Percentiles rank a stretch among this genome's conserved stretches.
These are phyloP conservation scores for Cladorrhinum sp. DNA, from an alignment of 2,329 filamentous ascomycete species.

Conservation along the genomic window DNA sequence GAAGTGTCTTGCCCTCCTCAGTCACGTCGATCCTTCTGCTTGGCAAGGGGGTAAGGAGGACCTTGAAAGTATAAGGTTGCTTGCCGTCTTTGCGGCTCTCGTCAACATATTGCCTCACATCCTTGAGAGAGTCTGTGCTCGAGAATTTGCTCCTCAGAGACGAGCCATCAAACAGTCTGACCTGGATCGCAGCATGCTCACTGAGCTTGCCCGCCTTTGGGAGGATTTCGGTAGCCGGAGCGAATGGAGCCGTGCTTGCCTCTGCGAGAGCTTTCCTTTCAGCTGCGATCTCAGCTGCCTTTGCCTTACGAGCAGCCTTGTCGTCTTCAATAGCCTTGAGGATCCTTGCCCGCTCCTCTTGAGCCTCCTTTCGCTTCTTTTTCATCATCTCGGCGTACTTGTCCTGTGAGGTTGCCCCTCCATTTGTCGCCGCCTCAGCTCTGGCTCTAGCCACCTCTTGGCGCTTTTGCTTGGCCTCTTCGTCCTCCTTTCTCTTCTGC, in stretches of 20 bases:
- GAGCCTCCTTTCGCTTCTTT: conserved; percentile 62
- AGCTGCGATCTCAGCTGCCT: conserved; percentile 45
- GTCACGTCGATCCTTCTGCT: conserved; percentile 69
- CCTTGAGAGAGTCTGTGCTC: conserved; percentile 57
- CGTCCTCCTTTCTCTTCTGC: conserved; percentile 45
- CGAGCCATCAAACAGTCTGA: conserved; percentile 80
- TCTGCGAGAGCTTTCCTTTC: conserved; percentile 28
- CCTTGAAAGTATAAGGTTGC: conserved; percentile 76
- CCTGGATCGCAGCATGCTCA: conserved; percentile 62
- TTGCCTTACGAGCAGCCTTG: conserved; percentile 62
- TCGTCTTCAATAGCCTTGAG: conserved; percentile 74
- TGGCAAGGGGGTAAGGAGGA: conserved; percentile 74
- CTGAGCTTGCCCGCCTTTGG: conserved; percentile 21
- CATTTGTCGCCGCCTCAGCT: conserved; percentile 21
- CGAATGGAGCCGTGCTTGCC: conserved; percentile 13
- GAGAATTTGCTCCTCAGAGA: conserved; percentile 72
- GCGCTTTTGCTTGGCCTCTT: conserved; percentile 30
- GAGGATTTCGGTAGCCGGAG: conserved; percentile 33
- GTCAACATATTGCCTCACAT: conserved; percentile 78
- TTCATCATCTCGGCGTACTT: conserved; percentile 54
- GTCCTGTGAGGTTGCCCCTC: conserved; percentile 37
- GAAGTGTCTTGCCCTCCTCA: conserved; percentile 68
- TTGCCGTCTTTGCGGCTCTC: conserved; percentile 52
- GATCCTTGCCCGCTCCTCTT: conserved; percentile 67
- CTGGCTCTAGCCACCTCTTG: conserved; percentile 39